phyloP scores from a whole-genome alignment of 805 yeast genomes.

The Hagleromyces aurorensis region DNA sequence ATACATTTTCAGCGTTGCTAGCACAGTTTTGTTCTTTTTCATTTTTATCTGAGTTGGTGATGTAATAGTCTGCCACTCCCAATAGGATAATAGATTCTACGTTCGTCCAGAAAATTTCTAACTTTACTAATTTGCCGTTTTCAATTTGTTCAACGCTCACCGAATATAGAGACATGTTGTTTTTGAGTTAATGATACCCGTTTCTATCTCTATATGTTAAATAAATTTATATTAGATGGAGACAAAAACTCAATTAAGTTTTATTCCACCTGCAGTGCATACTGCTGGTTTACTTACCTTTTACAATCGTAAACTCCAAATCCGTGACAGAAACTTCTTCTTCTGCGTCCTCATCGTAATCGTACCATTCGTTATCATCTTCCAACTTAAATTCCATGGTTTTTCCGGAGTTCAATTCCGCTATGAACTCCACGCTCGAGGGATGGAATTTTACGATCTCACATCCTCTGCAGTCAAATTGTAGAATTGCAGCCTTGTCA shows the following conservation, averaged over 20 bases:
- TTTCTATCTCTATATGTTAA: no score
- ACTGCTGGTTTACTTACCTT: conserved; percentile 20
- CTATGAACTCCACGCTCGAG: conserved; percentile 27
- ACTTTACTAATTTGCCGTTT: no score
- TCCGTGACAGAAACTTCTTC: conserved; percentile 78
- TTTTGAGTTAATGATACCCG: no score
- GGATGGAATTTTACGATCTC: conserved; percentile 65
- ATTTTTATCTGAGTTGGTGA: no score
- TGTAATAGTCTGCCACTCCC: no score
- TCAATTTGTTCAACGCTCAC: no score
- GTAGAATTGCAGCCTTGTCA: conserved; percentile 38
- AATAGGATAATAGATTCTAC: no score
- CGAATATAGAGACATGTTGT: no score
- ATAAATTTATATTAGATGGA: not conserved
- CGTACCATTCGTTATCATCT: conserved; percentile 87
- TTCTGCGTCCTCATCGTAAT: conserved; percentile 80
- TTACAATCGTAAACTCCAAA: conserved; percentile 53
- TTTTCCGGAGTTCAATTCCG: conserved; percentile 19
- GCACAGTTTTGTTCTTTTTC: no score
- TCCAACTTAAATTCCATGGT: conserved; percentile 38
- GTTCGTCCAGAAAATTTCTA: no score
- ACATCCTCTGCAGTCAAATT: conserved; percentile 80
- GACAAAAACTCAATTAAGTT: not conserved
- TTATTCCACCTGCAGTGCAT: not conserved
- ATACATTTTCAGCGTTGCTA: no score